Conservation (phyloP, 2,329 filamentous ascomycete genomes). For the Diplodia intermedia region DNA sequence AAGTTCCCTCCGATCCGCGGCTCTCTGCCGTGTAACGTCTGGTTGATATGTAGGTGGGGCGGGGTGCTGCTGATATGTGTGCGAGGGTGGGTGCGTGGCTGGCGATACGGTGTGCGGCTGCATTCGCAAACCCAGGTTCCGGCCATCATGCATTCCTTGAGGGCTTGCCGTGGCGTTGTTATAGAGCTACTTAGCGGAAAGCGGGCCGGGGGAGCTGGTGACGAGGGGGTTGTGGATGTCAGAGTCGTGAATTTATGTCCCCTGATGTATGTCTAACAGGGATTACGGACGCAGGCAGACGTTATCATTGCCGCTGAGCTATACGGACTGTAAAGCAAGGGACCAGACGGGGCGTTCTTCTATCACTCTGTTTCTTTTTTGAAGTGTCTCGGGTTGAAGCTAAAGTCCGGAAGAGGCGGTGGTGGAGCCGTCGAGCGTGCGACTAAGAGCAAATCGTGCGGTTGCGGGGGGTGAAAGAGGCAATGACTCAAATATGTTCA, state of each 20-base stretch:
- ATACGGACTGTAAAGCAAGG: neutral
- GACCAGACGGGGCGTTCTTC: neutral
- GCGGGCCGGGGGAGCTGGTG: neutral
- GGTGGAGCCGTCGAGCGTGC: neutral
- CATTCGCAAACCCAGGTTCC: neutral
- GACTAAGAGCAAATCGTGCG: neutral
- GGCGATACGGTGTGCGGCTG: constrained; percentile 1
- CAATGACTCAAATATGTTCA: neutral
- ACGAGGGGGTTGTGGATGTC: neutral
- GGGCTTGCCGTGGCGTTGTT: constrained; percentile 5
- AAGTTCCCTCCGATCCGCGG: neutral
- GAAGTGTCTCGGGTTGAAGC: constrained; percentile 11
- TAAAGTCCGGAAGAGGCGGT: neutral
- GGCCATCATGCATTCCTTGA: neutral
- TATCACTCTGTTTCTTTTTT: constrained; percentile 10
- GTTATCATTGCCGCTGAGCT: neutral
- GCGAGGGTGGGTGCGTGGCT: neutral
- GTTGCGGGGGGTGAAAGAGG: no score
- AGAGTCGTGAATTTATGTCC: neutral
- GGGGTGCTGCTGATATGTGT: neutral
- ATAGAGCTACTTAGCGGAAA: constrained; percentile 15
- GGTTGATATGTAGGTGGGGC: constrained; percentile 15
- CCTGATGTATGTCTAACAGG: neutral
- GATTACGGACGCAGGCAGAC: neutral
- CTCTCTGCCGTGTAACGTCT: constrained; percentile 7